Evolutionary conservation across 805 yeast species (phyloP).

Genomic region (Candida nanaspora): DNA sequence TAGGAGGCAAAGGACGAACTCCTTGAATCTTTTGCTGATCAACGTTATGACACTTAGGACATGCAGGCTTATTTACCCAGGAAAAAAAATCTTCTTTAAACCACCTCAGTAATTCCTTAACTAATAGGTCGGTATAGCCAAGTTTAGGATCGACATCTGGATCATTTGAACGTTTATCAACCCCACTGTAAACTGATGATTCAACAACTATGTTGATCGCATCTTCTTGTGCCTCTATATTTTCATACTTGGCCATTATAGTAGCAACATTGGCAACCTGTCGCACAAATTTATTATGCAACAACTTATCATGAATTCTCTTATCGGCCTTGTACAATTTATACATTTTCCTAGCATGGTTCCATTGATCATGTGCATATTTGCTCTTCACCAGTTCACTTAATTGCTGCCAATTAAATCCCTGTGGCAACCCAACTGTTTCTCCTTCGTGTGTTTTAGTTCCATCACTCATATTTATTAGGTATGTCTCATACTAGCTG

Average conservation of each 20-base stretch:
- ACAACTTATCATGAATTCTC: background rate
- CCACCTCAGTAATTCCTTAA: conserved; percentile 53
- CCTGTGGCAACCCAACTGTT: no score
- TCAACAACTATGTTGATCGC: conserved; percentile 64
- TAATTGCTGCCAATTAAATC: no score
- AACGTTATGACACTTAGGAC: conserved; percentile 42
- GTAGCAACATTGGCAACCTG: background rate
- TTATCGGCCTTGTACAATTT: background rate
- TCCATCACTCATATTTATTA: no score
- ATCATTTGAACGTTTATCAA: conserved; percentile 21
- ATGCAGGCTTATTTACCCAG: conserved; percentile 74
- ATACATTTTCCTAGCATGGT: no score
- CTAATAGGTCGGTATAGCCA: conserved; percentile 50
- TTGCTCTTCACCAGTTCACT: no score
- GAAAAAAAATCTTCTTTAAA: conserved; percentile 73
- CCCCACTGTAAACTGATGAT: conserved; percentile 49
- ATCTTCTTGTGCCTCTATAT: conserved; percentile 36
- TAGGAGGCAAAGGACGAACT: conserved; percentile 36
- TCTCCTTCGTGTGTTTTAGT: no score
- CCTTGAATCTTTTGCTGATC: conserved; percentile 32
- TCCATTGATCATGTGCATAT: no score
- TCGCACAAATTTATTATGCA: background rate
- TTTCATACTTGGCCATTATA: conserved; percentile 31
- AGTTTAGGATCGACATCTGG: conserved; percentile 11
- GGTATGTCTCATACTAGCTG: no score